phyloP scores from a whole-genome alignment of 257 asterid species.

The Galeopsis tetrahit region DNA sequence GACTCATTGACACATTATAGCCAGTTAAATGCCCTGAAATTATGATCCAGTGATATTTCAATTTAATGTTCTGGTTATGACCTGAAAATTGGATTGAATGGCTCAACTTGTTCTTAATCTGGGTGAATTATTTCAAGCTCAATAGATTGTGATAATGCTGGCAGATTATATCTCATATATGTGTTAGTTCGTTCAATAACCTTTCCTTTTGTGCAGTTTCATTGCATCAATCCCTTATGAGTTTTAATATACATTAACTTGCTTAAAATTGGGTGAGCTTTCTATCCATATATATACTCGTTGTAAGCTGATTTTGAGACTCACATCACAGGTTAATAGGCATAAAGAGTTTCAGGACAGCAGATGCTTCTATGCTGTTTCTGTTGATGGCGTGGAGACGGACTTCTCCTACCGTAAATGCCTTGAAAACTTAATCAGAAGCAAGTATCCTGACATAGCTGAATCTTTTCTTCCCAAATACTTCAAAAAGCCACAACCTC shows the following conservation, averaged over 20 bases:
- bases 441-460: slow-evolving; percentile 73
- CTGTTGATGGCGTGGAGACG: slow-evolving; percentile 63
- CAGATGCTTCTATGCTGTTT: slow-evolving; percentile 80
- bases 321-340: slow-evolving; percentile 61
- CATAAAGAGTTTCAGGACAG: slow-evolving; percentile 75
- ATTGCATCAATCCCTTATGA: neutral
- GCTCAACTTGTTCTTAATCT: neutral
- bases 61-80: no score
- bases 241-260: neutral
- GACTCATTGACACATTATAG: neutral
- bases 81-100: neutral
- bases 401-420: slow-evolving; percentile 89
- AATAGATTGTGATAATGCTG: slow-evolving; percentile 11
- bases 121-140: slow-evolving; percentile 10
- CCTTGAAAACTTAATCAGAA: slow-evolving; percentile 61
- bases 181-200: neutral
- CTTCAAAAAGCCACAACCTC: slow-evolving; percentile 67
- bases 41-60: neutral
- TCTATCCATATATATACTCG: neutral
- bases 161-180: neutral
- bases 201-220: neutral
- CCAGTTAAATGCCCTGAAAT: neutral
- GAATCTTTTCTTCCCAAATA: slow-evolving; percentile 69
- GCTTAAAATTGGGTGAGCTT: slow-evolving; percentile 3
- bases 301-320: slow-evolving; percentile 33